phyloP scores from a whole-genome alignment of 768 basidiomycete genomes.

The Suillus sp. region DNA sequence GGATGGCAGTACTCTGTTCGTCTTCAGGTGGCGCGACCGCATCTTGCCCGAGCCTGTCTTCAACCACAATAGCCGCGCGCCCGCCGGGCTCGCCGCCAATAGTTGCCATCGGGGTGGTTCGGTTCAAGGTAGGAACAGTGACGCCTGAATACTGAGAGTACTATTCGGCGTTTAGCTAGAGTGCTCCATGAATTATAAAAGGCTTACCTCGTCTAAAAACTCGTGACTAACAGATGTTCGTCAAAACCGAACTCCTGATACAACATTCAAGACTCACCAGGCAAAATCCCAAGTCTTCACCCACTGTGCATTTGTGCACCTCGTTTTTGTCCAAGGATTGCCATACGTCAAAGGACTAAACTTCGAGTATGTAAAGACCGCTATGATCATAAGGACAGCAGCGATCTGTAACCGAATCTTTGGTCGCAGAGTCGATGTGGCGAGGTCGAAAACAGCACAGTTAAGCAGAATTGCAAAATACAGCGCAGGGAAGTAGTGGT shows the following conservation, averaged over 20 bases:
- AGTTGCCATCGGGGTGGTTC: slow-evolving; percentile 44
- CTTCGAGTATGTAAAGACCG: slow-evolving; percentile 75
- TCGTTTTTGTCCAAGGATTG: slow-evolving; percentile 77
- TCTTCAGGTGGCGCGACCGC: slow-evolving; percentile 16
- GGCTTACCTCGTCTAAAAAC: slow-evolving; percentile 66
- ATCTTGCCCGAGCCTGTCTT: slow-evolving; percentile 38
- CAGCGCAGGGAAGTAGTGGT: slow-evolving; percentile 98
- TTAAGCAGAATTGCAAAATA: slow-evolving; percentile 86
- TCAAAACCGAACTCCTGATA: slow-evolving; percentile 1
- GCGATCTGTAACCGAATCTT: slow-evolving; percentile 80
- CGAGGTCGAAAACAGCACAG: slow-evolving; percentile 80
- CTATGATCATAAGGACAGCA: slow-evolving; percentile 68
- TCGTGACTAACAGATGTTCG: slow-evolving; percentile 48
- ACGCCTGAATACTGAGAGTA: slow-evolving; percentile 55
- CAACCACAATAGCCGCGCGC: slow-evolving; percentile 55
- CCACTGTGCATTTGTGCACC: slow-evolving; percentile 82
- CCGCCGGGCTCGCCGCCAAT: slow-evolving; percentile 57
- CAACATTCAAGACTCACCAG: slow-evolving; percentile 52
- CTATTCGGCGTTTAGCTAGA: slow-evolving; percentile 32
- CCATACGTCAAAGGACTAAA: slow-evolving; percentile 88
- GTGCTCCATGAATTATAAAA: slow-evolving; percentile 1
- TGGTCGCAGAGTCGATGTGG: slow-evolving; percentile 78
- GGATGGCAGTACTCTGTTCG: slow-evolving; percentile 39
- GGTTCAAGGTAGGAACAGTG: slow-evolving; percentile 41
- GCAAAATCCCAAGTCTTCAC: slow-evolving; percentile 95